Conservation (phyloP, 768 basidiomycete genomes). For the Chalciporus piperatus region DNA sequence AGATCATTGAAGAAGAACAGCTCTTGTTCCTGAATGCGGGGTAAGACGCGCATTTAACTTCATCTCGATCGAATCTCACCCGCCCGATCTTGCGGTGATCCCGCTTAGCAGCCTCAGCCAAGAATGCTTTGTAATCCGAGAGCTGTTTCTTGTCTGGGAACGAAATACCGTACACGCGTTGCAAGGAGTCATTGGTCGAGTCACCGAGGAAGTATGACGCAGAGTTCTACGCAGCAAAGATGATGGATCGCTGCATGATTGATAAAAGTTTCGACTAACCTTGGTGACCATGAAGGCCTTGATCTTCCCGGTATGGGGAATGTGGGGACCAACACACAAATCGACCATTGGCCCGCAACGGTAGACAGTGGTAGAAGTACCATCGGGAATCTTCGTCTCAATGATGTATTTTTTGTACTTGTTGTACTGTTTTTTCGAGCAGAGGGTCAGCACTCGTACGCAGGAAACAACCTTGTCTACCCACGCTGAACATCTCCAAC, state of each 20-base stretch:
- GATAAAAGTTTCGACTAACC: slow-evolving; percentile 37
- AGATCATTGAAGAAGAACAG: slow-evolving; percentile 98
- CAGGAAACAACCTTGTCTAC: slow-evolving; percentile 26
- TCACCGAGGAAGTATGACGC: slow-evolving; percentile 98
- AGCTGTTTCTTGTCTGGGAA: slow-evolving; percentile 98
- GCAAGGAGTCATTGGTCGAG: slow-evolving; percentile 87
- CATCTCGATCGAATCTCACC: slow-evolving; percentile 32
- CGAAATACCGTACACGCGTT: slow-evolving; percentile 96
- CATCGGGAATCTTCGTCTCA: slow-evolving; percentile 92
- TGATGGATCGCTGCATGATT: background rate
- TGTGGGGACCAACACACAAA: slow-evolving; percentile 94
- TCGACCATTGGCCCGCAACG: slow-evolving; percentile 99
- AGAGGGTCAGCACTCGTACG: slow-evolving; percentile 3
- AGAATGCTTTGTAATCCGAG: slow-evolving; percentile 90
- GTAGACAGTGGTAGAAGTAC: slow-evolving; percentile 95
- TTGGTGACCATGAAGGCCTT: slow-evolving; percentile 98
- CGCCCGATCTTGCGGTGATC: slow-evolving; percentile 97
- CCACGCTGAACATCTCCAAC: slow-evolving; percentile 91
- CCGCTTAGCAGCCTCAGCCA: slow-evolving; percentile 96
- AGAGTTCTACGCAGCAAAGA: slow-evolving; percentile 63
- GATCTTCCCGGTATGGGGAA: slow-evolving; percentile 96
- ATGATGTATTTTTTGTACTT: slow-evolving; percentile 98
- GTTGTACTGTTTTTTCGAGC: slow-evolving; percentile 72
- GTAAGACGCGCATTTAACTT: background rate
- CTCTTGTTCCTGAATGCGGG: slow-evolving; percentile 74